A percentile compares a stretch with the other conserved stretches of the same genome.
phyloP scores from a whole-genome alignment of 2,329 filamentous ascomycete genomes.

The Colletotrichum sp. region DNA sequence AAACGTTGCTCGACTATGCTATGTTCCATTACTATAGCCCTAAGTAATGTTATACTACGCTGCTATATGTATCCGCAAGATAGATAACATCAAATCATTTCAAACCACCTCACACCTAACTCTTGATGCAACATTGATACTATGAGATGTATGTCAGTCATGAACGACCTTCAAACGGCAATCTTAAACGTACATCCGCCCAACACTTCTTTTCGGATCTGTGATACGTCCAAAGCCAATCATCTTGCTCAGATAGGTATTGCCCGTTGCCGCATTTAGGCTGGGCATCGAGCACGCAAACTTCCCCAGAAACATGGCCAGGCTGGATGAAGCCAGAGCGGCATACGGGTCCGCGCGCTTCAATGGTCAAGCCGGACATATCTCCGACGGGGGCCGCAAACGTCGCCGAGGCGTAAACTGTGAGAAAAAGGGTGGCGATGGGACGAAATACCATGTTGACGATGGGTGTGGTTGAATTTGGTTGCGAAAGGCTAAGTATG shows the following conservation, averaged over 20 bases:
- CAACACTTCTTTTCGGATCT: background rate
- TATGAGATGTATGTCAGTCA: background rate
- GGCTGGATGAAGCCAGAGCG: background rate
- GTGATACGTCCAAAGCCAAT: background rate
- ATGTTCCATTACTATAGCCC: background rate
- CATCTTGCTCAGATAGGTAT: background rate
- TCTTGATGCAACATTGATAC: background rate
- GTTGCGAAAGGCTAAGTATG: background rate
- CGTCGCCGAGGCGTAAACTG: background rate
- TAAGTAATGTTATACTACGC: background rate
- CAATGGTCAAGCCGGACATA: background rate
- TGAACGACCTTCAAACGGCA: rapidly evolving
- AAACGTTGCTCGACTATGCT: background rate
- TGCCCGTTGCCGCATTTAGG: background rate
- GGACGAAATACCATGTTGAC: background rate
- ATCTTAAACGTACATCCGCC: background rate
- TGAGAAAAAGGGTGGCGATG: background rate
- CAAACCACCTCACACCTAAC: background rate
- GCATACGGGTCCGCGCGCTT: background rate
- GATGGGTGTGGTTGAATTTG: rapidly evolving
- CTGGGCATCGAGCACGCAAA: background rate
- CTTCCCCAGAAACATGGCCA: rapidly evolving
- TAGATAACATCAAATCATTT: background rate
- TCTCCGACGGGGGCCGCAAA: rapidly evolving
- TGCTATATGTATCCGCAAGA: background rate